Evolutionary conservation across 306 rosid genomes (phyloP).

Genomic region (Cucurbita ficifolia): DNA sequence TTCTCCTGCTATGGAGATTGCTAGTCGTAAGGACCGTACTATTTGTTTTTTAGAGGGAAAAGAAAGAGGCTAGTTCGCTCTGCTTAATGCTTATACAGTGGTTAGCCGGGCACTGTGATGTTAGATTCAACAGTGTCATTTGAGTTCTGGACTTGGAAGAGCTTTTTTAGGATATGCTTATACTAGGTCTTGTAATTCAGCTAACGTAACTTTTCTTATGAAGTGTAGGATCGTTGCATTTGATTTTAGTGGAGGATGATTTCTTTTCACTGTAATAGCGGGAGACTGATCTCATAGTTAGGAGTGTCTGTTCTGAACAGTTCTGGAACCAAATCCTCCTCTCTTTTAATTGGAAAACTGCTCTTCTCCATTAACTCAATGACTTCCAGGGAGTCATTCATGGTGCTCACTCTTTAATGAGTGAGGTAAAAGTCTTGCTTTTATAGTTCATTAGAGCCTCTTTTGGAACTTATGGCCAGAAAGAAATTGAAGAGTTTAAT

Average conservation of each 20-base stretch:
- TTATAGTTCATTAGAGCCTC: not conserved
- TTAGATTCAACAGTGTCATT: not conserved
- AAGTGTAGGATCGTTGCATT: not conserved
- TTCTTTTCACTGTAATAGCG: not conserved
- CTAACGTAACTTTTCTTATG: not conserved
- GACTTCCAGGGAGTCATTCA: not conserved
- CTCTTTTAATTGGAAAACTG: not conserved
- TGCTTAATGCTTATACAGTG: not conserved
- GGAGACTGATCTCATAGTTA: not conserved
- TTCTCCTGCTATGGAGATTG: not conserved
- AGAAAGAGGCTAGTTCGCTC: not conserved
- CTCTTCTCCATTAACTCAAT: not conserved
- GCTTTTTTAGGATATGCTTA: not conserved
- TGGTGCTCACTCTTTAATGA: not conserved
- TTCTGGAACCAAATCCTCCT: not conserved
- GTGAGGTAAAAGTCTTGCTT: not conserved
- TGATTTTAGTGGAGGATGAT: not conserved
- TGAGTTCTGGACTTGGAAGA: conserved; percentile 1
- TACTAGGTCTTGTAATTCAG: not conserved
- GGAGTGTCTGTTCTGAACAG: not conserved
- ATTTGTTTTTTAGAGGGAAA: not conserved
- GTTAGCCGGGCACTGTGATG: not conserved
- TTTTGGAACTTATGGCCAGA: not conserved
- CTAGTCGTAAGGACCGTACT: not conserved
- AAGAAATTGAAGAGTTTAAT: not conserved